These are phyloP conservation scores for Aspergillus puulaauensis DNA, from an alignment of 2,329 filamentous ascomycete genomes.

Conservation along the genomic window DNA sequence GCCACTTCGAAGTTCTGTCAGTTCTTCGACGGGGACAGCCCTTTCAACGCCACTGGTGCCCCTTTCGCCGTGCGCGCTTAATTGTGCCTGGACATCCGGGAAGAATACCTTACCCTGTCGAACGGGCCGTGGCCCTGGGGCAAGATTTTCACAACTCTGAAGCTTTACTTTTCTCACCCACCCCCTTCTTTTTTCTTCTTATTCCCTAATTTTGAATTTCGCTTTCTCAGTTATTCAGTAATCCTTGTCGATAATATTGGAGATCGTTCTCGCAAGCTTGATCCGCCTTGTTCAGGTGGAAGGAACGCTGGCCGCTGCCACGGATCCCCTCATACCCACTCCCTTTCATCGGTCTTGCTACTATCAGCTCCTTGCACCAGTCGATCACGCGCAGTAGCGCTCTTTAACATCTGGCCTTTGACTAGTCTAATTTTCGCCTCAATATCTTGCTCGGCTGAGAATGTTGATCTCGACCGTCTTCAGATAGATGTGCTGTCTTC, in stretches of 20 bases:
- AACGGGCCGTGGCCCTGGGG: conserved; percentile 4
- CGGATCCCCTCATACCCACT: background rate
- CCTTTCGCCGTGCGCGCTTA: background rate
- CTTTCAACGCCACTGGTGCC: background rate
- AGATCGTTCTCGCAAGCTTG: background rate
- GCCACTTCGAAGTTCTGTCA: conserved; percentile 4
- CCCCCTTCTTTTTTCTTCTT: background rate
- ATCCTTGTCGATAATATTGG: background rate
- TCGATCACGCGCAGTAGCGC: background rate
- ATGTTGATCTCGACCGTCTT: conserved; percentile 5
- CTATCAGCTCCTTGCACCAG: background rate
- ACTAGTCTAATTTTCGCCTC: background rate
- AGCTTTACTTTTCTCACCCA: background rate
- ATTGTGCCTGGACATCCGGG: conserved; percentile 8
- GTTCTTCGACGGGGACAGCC: background rate
- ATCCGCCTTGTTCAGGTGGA: background rate
- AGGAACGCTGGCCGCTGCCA: background rate
- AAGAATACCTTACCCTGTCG: background rate
- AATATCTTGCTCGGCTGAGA: conserved; percentile 2
- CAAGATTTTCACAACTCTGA: background rate
- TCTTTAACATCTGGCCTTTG: background rate
- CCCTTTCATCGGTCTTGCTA: background rate
- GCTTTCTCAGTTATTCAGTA: conserved; percentile 7
- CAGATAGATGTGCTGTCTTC: conserved; percentile 14
- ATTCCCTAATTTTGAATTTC: background rate